Evolutionary conservation across 2,329 filamentous ascomycete species (phyloP).

Genomic region (Alternaria dauci): DNA sequence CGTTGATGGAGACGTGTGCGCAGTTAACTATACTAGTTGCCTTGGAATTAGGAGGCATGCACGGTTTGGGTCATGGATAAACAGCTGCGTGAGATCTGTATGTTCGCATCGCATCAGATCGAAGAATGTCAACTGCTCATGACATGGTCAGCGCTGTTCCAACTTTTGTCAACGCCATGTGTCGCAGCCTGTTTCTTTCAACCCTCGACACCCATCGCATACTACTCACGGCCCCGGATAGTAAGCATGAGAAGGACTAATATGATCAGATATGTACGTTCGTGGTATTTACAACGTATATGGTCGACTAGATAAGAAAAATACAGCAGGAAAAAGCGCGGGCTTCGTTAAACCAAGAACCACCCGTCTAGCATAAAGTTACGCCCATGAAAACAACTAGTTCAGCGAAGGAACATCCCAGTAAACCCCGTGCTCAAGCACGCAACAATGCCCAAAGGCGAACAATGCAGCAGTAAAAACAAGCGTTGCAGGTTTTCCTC

Average conservation of each 20-base stretch:
- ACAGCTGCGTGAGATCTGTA: not conserved
- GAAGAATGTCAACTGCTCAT: not conserved
- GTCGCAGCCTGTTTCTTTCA: not conserved
- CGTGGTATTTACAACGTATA: slow-evolving; percentile 3
- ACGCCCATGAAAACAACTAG: slow-evolving; percentile 12
- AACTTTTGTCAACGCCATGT: not conserved
- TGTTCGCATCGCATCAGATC: not conserved
- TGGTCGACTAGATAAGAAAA: slow-evolving; percentile 3
- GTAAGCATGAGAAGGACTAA: not conserved
- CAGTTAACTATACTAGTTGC: not conserved
- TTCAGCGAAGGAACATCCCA: slow-evolving; percentile 9
- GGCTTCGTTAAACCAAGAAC: not conserved
- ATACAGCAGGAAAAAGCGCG: not conserved
- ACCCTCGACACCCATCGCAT: not conserved
- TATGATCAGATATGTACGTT: not conserved
- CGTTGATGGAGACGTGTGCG: not conserved
- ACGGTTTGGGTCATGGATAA: not conserved
- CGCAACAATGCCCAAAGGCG: not conserved
- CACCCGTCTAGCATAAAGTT: slow-evolving; percentile 1
- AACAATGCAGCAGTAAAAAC: not conserved
- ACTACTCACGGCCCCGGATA: too few species aligned
- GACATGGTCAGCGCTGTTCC: not conserved
- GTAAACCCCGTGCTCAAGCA: not conserved
- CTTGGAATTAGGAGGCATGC: not conserved
- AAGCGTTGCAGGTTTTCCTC: not conserved